phyloP scores from a whole-genome alignment of 2,329 filamentous ascomycete genomes.

The Aspergillus costaricaensis region DNA sequence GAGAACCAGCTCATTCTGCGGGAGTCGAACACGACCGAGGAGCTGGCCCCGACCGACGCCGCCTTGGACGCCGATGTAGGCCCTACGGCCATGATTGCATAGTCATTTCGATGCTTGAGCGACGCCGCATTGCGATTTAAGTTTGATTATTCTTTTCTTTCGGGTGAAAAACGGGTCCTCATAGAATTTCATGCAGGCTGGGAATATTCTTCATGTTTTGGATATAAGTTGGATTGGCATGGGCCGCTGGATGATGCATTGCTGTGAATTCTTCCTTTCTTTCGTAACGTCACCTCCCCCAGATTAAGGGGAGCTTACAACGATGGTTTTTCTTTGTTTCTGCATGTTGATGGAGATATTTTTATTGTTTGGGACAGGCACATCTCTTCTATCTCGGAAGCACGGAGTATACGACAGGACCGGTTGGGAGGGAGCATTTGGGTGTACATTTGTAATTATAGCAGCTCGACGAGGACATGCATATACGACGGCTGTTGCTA shows the following conservation, averaged over 20 bases:
- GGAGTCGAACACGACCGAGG: constrained; percentile 27
- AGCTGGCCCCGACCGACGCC: constrained; percentile 23
- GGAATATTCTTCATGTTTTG: constrained; percentile 9
- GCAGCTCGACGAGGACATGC: neutral
- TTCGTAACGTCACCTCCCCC: neutral
- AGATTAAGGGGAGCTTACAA: no score
- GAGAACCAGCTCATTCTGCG: constrained; percentile 35
- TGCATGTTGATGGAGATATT: neutral
- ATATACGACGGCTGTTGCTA: neutral
- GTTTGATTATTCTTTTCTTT: constrained; percentile 7
- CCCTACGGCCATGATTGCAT: constrained; percentile 38
- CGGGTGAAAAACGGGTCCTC: constrained; percentile 18
- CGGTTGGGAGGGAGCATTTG: neutral
- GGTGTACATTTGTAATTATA: constrained; percentile 13
- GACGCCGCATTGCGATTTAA: neutral
- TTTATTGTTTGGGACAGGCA: neutral
- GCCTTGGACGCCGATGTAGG: constrained; percentile 31
- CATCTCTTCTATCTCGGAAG: neutral
- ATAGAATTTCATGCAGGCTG: constrained; percentile 24
- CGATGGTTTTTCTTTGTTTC: no score
- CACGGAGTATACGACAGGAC: neutral
- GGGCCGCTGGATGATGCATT: neutral
- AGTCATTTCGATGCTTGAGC: constrained; percentile 13
- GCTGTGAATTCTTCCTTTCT: neutral
- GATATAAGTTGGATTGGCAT: constrained; percentile 19